phyloP scores from a whole-genome alignment of 768 basidiomycete species.

The Suillus cothurnatus region DNA sequence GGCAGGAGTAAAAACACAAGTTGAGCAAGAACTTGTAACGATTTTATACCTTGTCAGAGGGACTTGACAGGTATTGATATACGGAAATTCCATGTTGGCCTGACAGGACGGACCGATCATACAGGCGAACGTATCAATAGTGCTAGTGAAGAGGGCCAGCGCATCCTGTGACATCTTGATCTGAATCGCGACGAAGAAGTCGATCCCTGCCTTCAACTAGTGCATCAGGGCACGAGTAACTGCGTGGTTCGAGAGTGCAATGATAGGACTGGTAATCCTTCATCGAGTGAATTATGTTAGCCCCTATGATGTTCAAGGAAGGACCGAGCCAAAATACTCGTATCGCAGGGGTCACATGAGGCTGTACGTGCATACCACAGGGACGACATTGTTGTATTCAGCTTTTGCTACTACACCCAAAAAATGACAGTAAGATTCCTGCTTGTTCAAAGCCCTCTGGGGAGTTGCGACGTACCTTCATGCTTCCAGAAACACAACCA shows the following conservation, averaged over 20 bases:
- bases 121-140: neutral
- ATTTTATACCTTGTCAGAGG: neutral
- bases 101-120: neutral
- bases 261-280: neutral
- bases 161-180: neutral
- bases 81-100: neutral
- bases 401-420: neutral
- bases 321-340: neutral
- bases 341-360: neutral
- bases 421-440: neutral
- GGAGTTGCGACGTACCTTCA: neutral
- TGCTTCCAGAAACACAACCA: neutral
- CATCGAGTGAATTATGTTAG: neutral
- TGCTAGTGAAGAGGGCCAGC: neutral
- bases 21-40: neutral
- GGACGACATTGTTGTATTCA: neutral
- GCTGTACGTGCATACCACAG: neutral
- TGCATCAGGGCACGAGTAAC: neutral
- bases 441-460: neutral
- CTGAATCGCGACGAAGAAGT: neutral
- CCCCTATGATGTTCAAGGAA: neutral
- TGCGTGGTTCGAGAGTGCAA: neutral
- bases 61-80: neutral
- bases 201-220: neutral
- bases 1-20: neutral